These are phyloP conservation scores for Monilinia vaccinii-corymbosi DNA, from an alignment of 2,329 filamentous ascomycete genomes.

Conservation along the genomic window DNA sequence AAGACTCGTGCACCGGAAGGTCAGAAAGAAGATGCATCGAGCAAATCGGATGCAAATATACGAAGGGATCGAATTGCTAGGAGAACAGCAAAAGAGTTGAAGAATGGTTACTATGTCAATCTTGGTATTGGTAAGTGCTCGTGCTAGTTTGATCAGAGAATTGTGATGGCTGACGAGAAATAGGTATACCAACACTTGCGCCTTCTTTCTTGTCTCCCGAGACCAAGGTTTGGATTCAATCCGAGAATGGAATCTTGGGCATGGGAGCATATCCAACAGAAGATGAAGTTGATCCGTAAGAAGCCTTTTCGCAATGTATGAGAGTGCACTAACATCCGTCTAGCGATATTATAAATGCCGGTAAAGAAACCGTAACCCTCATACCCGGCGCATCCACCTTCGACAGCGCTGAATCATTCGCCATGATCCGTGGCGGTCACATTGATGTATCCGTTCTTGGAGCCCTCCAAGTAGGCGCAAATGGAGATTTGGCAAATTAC, in stretches of 20 bases:
- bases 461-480: slow-evolving; percentile 56
- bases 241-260: slow-evolving; percentile 77
- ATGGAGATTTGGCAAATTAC: slow-evolving; percentile 76
- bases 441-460: slow-evolving; percentile 77
- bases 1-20: slow-evolving; percentile 52
- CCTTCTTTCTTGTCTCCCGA: slow-evolving; percentile 62
- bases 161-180: slow-evolving; percentile 35
- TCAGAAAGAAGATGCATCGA: slow-evolving; percentile 65
- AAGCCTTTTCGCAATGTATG: no score
- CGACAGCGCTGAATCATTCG: slow-evolving; percentile 72
- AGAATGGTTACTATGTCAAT: slow-evolving; percentile 70
- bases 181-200: slow-evolving; percentile 80
- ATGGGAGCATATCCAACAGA: slow-evolving; percentile 72
- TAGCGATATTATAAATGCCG: slow-evolving; percentile 69
- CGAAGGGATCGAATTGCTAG: slow-evolving; percentile 65
- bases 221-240: slow-evolving; percentile 72
- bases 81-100: slow-evolving; percentile 71
- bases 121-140: slow-evolving; percentile 56
- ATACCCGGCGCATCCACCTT: slow-evolving; percentile 68
- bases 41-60: slow-evolving; percentile 38
- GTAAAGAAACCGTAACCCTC: slow-evolving; percentile 78
- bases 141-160: no score
- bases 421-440: slow-evolving; percentile 78
- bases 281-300: slow-evolving; percentile 54
- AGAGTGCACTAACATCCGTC: neutral